Evolutionary conservation across 2,329 filamentous ascomycete genomes (phyloP).

Genomic region (Raffaelea albimanens): DNA sequence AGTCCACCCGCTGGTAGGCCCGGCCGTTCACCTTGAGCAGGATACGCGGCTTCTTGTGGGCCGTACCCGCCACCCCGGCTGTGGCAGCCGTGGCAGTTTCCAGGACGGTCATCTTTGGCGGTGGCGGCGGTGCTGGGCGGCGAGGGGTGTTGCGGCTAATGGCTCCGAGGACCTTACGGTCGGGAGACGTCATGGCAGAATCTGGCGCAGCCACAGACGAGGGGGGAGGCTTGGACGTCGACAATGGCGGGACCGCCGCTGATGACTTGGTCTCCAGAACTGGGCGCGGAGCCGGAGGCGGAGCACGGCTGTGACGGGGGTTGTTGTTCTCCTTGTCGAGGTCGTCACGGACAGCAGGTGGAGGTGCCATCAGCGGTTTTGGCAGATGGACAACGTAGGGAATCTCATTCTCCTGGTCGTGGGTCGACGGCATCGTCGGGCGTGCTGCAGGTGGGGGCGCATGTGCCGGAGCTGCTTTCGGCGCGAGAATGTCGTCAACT

Average conservation of each 20-base stretch:
- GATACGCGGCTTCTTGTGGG: conserved; percentile 62
- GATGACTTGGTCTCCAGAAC: too few relatives aligned
- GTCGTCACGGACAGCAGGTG: conserved; percentile 27
- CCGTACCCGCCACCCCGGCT: conserved; percentile 68
- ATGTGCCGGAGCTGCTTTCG: too few relatives aligned
- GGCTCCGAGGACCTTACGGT: conserved; percentile 43
- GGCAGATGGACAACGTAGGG: conserved; percentile 55
- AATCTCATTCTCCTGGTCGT: conserved; percentile 80
- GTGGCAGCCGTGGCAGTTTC: conserved; percentile 78
- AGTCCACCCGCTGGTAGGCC: conserved; percentile 80
- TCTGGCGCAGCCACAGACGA: background rate
- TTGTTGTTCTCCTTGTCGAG: conserved; percentile 47
- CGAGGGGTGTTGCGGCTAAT: conserved; percentile 63
- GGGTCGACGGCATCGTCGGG: conserved; percentile 41
- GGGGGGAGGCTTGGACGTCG: too few relatives aligned
- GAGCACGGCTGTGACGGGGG: conserved; percentile 18
- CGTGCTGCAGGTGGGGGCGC: too few relatives aligned
- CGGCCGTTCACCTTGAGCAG: conserved; percentile 86
- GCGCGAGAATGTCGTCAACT: too few relatives aligned
- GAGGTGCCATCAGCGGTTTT: conserved; percentile 36
- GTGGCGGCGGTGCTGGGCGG: conserved; percentile 65
- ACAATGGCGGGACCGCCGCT: too few relatives aligned
- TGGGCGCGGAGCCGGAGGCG: too few relatives aligned
- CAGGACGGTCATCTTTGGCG: conserved; percentile 94
- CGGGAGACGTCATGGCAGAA: conserved; percentile 30